Evolutionary conservation across 192 early-diverging fungal species (phyloP).

Genomic region (Ramicandelaber brevisporus): DNA sequence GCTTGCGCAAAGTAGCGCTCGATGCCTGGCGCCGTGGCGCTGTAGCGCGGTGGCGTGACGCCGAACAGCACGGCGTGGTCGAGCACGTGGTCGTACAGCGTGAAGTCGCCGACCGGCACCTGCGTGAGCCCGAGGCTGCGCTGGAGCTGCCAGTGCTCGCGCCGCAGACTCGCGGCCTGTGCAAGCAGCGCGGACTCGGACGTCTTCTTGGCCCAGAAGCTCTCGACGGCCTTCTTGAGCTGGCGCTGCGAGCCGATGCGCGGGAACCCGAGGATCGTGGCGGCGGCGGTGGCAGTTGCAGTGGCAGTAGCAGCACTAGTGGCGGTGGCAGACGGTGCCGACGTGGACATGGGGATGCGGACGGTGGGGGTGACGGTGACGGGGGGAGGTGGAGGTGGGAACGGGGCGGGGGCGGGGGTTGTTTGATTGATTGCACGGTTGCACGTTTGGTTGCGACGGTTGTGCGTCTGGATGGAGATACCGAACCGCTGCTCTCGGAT

Average conservation of each 20-base stretch:
- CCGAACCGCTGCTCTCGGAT: too few species aligned
- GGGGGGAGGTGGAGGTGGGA: too few species aligned
- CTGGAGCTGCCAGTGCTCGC: constrained; percentile 54
- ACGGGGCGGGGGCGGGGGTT: too few species aligned
- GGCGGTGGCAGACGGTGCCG: too few species aligned
- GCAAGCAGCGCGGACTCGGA: constrained; percentile 34
- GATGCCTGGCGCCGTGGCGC: constrained; percentile 29
- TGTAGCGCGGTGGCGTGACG: constrained; percentile 41
- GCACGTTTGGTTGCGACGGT: too few species aligned
- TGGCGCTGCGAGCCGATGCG: constrained; percentile 86
- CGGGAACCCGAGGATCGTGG: constrained; percentile 50
- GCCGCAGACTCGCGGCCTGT: constrained; percentile 39
- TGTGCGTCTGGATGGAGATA: too few species aligned
- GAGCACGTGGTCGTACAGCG: constrained; percentile 84
- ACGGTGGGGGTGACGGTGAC: too few species aligned
- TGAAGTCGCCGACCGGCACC: constrained; percentile 86
- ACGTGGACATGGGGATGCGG: too few species aligned
- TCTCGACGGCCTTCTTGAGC: constrained; percentile 87
- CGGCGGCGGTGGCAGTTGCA: too few species aligned
- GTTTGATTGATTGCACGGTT: too few species aligned
- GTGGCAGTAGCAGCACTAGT: too few species aligned
- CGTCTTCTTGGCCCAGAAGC: constrained; percentile 77
- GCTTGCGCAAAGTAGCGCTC: constrained; percentile 95
- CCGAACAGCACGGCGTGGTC: constrained; percentile 34
- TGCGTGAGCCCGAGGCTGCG: constrained; percentile 41